Base-by-base conservation (phyloP, 2,329 filamentous ascomycete genomes). In the Aschersonia sp. region DNA sequence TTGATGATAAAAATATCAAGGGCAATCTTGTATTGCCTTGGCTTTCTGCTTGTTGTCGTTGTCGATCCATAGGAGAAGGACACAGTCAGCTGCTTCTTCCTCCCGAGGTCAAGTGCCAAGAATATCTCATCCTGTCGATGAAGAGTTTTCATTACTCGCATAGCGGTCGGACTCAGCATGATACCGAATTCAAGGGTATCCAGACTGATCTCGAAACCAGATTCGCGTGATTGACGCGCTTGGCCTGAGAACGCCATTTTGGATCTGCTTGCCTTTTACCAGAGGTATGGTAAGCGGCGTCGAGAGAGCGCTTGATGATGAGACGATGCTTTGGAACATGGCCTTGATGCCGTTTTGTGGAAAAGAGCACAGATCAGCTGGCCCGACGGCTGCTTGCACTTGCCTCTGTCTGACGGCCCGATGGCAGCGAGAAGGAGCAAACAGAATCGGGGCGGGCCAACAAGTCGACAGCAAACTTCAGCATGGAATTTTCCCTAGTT, bases 161-260 rank as follows among this genome's bases (percentile, higher is more conserved):
- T 78, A 0, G 68, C 66, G 3, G 63, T 65, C 4, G 75, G 70
- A 1, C 70, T 63, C 1, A 72, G 55, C 63, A 79, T 70, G 41
- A 78, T 67, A 0, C 85, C 84, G 54, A 89, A 83, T 20, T 78
- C 72, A 2, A 89, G 56, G 0, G 64, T 65, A 1, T 59, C 55
- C 3, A 74, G 66, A 1, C 60, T 56, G 2, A 80, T 52, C 12
- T 58, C 66, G 60, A 75, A 62, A n/a, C 6, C 20, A 20, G 20
- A 20, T 20, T 20, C 20, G 20, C 20, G 20, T 20, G 20, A 3
- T n/a, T 42, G 40, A 20, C 35, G 35, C 35, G 35, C 35, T 12
- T 38, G 35, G 20, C 20, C 20, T 20, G 20, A 20, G 20, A 12
- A 38, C 35, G 35, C 35, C 35, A 38, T 38, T 38, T 7, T 12